Conservation (phyloP, 1,284 basidiomycete species). For the Amylostereum chailletii region DNA sequence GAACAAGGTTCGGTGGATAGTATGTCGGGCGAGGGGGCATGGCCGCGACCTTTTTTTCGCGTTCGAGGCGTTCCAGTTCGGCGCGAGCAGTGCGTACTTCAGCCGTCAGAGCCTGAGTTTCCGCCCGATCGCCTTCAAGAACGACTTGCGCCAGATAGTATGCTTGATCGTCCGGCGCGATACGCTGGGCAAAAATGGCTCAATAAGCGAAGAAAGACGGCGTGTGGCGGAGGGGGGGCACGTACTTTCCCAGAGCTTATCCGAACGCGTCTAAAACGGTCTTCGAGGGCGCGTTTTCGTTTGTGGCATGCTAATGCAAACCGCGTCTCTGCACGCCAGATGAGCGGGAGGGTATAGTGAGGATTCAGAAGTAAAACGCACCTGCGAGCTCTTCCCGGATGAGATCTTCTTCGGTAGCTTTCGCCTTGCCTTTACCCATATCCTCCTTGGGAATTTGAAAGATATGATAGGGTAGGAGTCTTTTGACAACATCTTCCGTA, state of each 20-base stretch:
- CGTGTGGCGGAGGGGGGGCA: constrained; percentile 4
- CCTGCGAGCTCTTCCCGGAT: constrained; percentile 48
- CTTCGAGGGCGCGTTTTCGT: constrained; percentile 43
- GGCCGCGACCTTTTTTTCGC: constrained; percentile 44
- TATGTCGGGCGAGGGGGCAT: constrained; percentile 26
- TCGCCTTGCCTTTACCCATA: constrained; percentile 46
- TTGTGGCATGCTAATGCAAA: constrained; percentile 59
- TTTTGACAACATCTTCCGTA: constrained; percentile 48
- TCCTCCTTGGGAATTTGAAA: constrained; percentile 67
- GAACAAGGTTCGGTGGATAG: constrained; percentile 12
- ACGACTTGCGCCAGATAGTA: constrained; percentile 53
- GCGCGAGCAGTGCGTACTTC: constrained; percentile 53
- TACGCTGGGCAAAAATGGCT: constrained; percentile 31
- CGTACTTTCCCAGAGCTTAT: constrained; percentile 49
- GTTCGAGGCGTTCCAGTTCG: constrained; percentile 58
- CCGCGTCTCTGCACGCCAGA: constrained; percentile 41
- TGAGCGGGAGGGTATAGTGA: background rate
- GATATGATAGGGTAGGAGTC: constrained; percentile 69
- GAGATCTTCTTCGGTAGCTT: constrained; percentile 35
- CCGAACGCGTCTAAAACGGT: constrained; percentile 46
- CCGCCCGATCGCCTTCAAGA: constrained; percentile 55
- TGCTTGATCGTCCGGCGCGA: constrained; percentile 50
- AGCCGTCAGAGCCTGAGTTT: constrained; percentile 42
- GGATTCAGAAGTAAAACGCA: constrained; percentile 18
- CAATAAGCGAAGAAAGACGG: constrained; percentile 3